Base-by-base conservation (phyloP, 306 rosid species). In the Malus sieversii region DNA sequence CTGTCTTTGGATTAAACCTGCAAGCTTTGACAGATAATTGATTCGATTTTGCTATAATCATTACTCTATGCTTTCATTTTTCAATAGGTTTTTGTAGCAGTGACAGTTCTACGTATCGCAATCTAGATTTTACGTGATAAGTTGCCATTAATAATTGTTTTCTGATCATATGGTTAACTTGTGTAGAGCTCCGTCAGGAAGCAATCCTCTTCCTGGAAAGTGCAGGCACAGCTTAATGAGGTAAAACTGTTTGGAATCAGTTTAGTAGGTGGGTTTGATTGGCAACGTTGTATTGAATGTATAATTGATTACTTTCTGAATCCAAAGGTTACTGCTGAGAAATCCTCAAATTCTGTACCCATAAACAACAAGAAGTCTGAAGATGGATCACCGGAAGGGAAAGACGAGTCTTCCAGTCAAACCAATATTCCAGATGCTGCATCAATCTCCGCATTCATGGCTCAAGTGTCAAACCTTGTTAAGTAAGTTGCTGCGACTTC, bases 391-490 rank as follows among this genome's bases (percentile, higher is more conserved):
- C 62, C 78, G 22, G 61, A 76, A 66, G 88, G 79, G 81, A 86
- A 84, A 77, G 84, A 58, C 69, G 84, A 82, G 69, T 42, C 73
- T 10, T 42, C 86, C 42, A 75, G 75, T 72, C 82, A 83, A 65
- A 79, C 78, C 80, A 57, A 65, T 66, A 52, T 83, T 77, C 69
- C 82, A 4, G 92, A 92, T 69, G 76, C 77, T 70, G 75, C 86
- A 65, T 81, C 96, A 66, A 70, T 87, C 10, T 85, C 92, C 4
- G 85, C 88, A 72, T 90, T 92, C 86, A 87, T 95, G 89, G 79
- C 81, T 67, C 92, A 90, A 92, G 96, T 95, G 62, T 85, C 98
- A 46, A 86, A 86, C 45, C 97, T 95, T 77, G 77, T 95, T 68
- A 95, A 95, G 98, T 95, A 90, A 79, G 91, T 74, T 35, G 55